Conservation (phyloP, 352 stramenopile genomes). For the Elongisporangium anandrum region DNA sequence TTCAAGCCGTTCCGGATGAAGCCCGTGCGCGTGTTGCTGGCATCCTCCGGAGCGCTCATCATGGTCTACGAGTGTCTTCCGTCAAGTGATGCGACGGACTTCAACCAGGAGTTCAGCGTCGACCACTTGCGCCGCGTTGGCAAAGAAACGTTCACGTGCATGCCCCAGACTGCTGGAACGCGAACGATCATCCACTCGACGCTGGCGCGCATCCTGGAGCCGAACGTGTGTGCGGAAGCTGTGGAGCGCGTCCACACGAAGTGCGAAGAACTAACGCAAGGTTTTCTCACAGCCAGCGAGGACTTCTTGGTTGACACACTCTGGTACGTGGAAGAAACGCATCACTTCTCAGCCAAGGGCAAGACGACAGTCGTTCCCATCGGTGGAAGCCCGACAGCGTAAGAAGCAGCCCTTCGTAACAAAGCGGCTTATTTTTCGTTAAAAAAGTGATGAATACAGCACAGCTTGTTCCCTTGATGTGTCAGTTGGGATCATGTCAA, state of each 20-base stretch:
- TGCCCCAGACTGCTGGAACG: conserved; percentile 31
- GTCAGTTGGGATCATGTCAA: no score
- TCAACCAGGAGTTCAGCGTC: conserved; percentile 43
- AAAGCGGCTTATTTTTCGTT: no score
- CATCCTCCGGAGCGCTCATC: conserved; percentile 59
- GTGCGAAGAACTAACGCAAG: conserved; percentile 51
- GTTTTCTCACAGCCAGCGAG: conserved; percentile 17
- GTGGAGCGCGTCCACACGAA: conserved; percentile 30
- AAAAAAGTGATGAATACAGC: no score
- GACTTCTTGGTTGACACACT: conserved; percentile 40
- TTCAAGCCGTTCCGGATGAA: conserved; percentile 41
- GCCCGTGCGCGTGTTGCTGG: conserved; percentile 49
- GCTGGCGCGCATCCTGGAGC: conserved; percentile 46
- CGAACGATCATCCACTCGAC: conserved; percentile 70
- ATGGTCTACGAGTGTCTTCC: conserved; percentile 55
- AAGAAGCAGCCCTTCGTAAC: no score
- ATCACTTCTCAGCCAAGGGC: conserved; percentile 51
- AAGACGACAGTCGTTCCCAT: conserved; percentile 41
- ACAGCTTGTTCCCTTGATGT: no score
- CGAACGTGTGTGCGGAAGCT: conserved; percentile 26
- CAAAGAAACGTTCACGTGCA: conserved; percentile 41
- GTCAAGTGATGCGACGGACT: conserved; percentile 15
- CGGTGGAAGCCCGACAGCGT: conserved; percentile 9
- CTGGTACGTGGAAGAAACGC: conserved; percentile 72
- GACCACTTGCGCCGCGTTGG: conserved; percentile 46